Evolutionary conservation across 768 basidiomycete species (phyloP), one percentile per base, ranked within the genome.

Genomic region (Russula sp.): DNA sequence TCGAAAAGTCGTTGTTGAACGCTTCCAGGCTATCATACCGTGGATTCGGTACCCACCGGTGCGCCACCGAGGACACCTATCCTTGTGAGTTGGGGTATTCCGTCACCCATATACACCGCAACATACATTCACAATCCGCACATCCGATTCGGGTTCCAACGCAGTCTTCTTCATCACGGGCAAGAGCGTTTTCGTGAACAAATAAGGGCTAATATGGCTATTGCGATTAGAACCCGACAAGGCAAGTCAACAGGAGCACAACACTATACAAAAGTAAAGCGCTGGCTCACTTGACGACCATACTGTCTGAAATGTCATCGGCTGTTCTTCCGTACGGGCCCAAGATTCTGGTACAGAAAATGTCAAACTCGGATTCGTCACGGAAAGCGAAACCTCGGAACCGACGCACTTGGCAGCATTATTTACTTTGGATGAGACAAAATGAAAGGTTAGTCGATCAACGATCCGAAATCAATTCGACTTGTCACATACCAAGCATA

Each of bases 41-140:
- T 28, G 59, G 51, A 61, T 68, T 58, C 65, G 24, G 26, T 16
- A 42, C 22, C 42, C 34, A 24, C 57, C 64, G 22, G 46, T 55
- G 38, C 4, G 66, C 58, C 40, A 67, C 54, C 16, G 70, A 71
- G 16, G 65, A 36, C 18, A 74, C 62, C 71, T 73, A 44, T 16
- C 22, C 48, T 28, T 8, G 26, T 49, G 20, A 11, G 22, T 50
- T 16, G 24, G 48, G 28, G 40, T 4, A n/a, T 5, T 40, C 50
- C 22, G 9, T 4, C 16, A 24, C 13, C 36, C 14, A 18, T 16
- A 22, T 16, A 8, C 42, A 20, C 13, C 30, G 26, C 36, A n/a
- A 65, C 81, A 48, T 63, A 86, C 86, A 60, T 82, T 79, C 11
- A 87, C 77, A 16, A 89, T 77, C 20, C 87, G 81, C 53, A 87